These are phyloP conservation scores for Ceratobasidium papillatum DNA, from an alignment of 1,284 basidiomycete genomes.

Conservation along the genomic window DNA sequence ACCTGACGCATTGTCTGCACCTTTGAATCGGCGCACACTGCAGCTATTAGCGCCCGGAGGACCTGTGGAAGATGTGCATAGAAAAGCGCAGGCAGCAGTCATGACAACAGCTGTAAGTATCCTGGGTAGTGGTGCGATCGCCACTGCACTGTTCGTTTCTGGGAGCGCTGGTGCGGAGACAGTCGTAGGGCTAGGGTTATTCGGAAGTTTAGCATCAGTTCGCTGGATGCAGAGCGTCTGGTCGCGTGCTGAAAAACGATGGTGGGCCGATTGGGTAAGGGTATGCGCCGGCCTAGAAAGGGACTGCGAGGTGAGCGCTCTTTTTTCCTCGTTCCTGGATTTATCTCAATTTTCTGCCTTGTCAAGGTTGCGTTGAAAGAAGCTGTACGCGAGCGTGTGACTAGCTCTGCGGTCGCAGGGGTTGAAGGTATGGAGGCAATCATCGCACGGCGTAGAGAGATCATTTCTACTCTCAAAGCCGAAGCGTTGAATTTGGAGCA, in stretches of 20 bases:
- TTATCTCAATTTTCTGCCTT: not conserved
- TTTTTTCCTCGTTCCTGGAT: not conserved
- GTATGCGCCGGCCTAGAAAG: conserved; percentile 35
- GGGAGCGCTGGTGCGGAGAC: conserved; percentile 29
- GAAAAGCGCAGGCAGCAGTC: conserved; percentile 18
- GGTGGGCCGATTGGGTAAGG: conserved; percentile 39
- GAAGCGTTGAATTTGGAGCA: conserved; percentile 7
- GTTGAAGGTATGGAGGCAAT: conserved; percentile 28
- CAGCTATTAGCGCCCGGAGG: conserved; percentile 34
- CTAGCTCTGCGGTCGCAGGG: conserved; percentile 15
- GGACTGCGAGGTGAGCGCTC: conserved; percentile 31
- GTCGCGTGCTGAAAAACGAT: conserved; percentile 29
- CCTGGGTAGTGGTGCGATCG: conserved; percentile 29
- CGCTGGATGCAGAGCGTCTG: conserved; percentile 39
- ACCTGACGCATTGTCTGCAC: conserved; percentile 22
- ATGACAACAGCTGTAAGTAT: conserved; percentile 5
- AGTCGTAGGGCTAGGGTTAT: conserved; percentile 20
- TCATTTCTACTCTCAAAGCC: conserved; percentile 7
- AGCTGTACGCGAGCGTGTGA: conserved; percentile 24
- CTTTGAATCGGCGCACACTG: conserved; percentile 15
- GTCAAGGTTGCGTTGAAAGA: conserved; percentile 5
- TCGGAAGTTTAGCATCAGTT: conserved; percentile 22
- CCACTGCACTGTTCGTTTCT: conserved; percentile 9
- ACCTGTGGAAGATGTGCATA: conserved; percentile 29
- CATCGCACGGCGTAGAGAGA: conserved; percentile 9